These are phyloP conservation scores for Aspergillus amoenus DNA, from an alignment of 2,329 filamentous ascomycete genomes.

Conservation along the genomic window DNA sequence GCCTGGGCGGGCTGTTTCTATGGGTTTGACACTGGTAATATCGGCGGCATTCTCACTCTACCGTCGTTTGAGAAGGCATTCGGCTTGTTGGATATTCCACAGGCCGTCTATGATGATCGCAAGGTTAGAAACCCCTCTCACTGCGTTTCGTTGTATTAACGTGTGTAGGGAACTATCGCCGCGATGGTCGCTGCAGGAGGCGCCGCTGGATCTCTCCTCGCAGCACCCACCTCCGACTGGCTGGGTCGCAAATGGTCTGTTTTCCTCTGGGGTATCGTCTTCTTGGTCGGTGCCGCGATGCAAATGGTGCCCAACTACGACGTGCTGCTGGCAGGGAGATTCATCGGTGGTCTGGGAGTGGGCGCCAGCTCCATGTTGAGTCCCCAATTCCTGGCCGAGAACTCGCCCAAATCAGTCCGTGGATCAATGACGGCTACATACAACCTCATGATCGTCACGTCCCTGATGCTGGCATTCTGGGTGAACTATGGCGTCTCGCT, in stretches of 20 bases:
- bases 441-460: slow-evolving; percentile 6
- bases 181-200: slow-evolving; percentile 8
- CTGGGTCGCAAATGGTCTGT: slow-evolving; percentile 6
- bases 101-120: neutral
- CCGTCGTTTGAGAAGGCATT: slow-evolving; percentile 28
- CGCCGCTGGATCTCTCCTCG: neutral
- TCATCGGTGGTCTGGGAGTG: slow-evolving; percentile 5
- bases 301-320: slow-evolving; percentile 23
- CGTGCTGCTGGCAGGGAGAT: slow-evolving; percentile 5
- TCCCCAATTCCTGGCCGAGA: slow-evolving; percentile 45
- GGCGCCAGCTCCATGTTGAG: slow-evolving; percentile 38
- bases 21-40: slow-evolving; percentile 42
- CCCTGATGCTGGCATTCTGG: slow-evolving; percentile 5
- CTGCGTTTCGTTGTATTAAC: neutral
- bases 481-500: slow-evolving; percentile 6
- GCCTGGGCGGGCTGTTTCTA: slow-evolving; percentile 39
- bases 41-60: slow-evolving; percentile 39
- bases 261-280: slow-evolving; percentile 3
- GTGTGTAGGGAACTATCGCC: neutral
- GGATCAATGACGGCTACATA: slow-evolving; percentile 1
- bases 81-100: neutral
- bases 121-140: neutral
- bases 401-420: slow-evolving; percentile 34
- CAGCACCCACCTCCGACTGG: neutral
- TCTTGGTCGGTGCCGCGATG: slow-evolving; percentile 3